A percentile compares a stretch with the other conserved stretches of the same genome.
phyloP scores from a whole-genome alignment of 2,329 filamentous ascomycete species.

The Aspergillus oerlinghausenensis region DNA sequence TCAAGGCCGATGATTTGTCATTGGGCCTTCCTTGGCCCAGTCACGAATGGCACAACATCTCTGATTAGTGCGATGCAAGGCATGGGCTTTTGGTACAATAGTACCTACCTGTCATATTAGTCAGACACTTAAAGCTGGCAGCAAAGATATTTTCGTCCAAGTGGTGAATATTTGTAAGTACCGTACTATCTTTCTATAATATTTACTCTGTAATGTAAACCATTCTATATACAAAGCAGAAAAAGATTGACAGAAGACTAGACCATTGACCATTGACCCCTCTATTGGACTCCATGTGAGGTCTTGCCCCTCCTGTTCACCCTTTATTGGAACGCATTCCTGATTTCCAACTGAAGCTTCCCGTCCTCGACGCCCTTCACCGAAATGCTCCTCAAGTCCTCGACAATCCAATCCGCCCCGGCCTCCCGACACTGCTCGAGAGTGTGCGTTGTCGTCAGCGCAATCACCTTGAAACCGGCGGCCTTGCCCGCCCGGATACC shows the following conservation, averaged over 20 bases:
- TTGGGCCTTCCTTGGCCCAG: background rate
- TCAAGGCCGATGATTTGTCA: background rate
- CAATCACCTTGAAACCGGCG: constrained; percentile 79
- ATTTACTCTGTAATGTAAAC: background rate
- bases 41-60: background rate
- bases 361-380: constrained; percentile 55
- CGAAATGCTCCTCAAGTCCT: constrained; percentile 69
- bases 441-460: constrained; percentile 78
- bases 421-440: constrained; percentile 66
- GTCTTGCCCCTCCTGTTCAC: background rate
- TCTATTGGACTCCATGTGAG: background rate
- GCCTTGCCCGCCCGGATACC: constrained; percentile 79
- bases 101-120: constrained; percentile 5
- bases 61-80: background rate
- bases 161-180: background rate
- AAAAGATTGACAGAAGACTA: background rate
- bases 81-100: background rate
- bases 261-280: background rate
- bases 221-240: constrained; percentile 6
- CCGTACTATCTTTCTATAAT: too few species aligned
- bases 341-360: constrained; percentile 64
- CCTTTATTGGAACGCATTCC: constrained; percentile 47
- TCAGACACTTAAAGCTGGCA: background rate
- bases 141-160: background rate
- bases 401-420: constrained; percentile 82